A percentile compares a stretch with the other conserved stretches of the same genome.
Evolutionary conservation across 176 grass and related monocot genomes (phyloP).

Genomic region (Sorghum bicolor): Sorghum_bicolor_NCBIv3 NC_012877.2:7410001-7410500

Average conservation of each 20-base stretch:
- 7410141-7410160: neutral
- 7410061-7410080: neutral
- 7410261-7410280: constrained; percentile 23
- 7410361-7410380: neutral
- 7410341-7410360: neutral
- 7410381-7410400: neutral
- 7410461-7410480: constrained; percentile 24
- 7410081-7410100: neutral
- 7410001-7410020: neutral
- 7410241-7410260: neutral
- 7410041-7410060: neutral
- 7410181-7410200: neutral
- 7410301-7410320: neutral
- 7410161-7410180: neutral
- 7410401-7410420: neutral
- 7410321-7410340: neutral
- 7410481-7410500: constrained; percentile 15
- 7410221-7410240: neutral
- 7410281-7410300: neutral
- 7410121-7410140: neutral
- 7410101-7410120: neutral
- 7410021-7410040: neutral
- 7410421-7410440: constrained; percentile 21
- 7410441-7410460: constrained; percentile 22
- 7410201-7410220: neutral